Base-by-base conservation (phyloP, 2,329 filamentous ascomycete species). In the Dactylellina sp. region DNA sequence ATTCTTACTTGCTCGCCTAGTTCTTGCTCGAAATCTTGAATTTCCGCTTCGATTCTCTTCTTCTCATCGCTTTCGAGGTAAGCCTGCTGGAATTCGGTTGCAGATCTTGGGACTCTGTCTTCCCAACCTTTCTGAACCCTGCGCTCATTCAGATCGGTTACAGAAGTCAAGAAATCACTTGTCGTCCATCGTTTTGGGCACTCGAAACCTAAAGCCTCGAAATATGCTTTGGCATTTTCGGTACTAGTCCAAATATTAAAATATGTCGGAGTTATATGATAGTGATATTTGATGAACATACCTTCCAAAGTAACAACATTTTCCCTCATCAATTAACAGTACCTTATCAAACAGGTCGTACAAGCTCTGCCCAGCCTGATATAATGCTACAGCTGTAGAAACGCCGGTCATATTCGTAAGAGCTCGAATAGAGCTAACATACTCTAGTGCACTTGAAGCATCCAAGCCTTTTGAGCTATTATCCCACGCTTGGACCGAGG, bases 351-450 rank as follows among this genome's bases (percentile, higher is more conserved):
- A 91, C 0, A 88, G 83, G 24, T 89, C 82, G 79, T 89, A 90
- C 70, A 91, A 90, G 22, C 85, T 87, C 63, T 91, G 89, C 4
- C 88, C 87, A 1, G 89, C 89, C 78, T 91, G 89, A 78, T 91
- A 91, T 0, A 96, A 83, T 0, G 92, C 92, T 0, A 96, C 91
- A 74, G 95, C 93, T 0, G 92, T 95, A 1, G 90, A 91, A 0
- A 89, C 92, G 80, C 90, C 88, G 85, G 93, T 93, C 62, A 95
- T 87, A 80, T 95, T 90, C 20, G 92, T 95, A 83, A 94, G 86
- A 37, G 77, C 75, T 35, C 77, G 71, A 40, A 78, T 75, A 2
- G 76, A 78, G 49, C 76, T 78, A 18, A 71, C 76, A 61, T 78
- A 78, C 42, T 78, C 77, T 25, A 78, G 32, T 24, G 77, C 89